Evolutionary conservation across 2,329 filamentous ascomycete species (phyloP).

Genomic region (Talaromyces sp.): DNA sequence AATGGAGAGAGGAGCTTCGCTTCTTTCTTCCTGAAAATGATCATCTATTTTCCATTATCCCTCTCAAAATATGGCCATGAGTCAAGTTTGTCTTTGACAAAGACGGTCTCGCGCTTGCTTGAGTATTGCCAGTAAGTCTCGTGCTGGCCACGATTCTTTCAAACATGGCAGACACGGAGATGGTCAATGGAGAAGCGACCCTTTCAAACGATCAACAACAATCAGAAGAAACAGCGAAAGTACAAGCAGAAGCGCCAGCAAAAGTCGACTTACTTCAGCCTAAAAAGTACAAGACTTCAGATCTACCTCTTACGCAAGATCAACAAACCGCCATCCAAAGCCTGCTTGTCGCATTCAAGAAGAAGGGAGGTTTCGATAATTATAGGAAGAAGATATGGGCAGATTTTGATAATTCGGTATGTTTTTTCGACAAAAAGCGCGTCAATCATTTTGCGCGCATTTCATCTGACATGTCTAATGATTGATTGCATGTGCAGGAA

Average conservation of each 20-base stretch:
- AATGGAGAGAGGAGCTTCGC: not conserved
- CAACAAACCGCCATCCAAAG: slow-evolving; percentile 61
- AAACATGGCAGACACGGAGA: slow-evolving; percentile 1
- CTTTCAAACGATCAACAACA: slow-evolving; percentile 24
- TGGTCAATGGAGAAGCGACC: not conserved
- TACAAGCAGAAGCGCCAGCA: slow-evolving; percentile 25
- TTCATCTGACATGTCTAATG: not conserved
- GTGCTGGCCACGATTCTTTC: slow-evolving; percentile 14
- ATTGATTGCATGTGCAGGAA: slow-evolving; percentile 38
- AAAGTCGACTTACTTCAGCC: slow-evolving; percentile 37
- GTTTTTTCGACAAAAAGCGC: slow-evolving; percentile 22
- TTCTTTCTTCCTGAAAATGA: not conserved
- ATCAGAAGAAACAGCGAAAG: slow-evolving; percentile 23
- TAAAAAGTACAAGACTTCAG: slow-evolving; percentile 59
- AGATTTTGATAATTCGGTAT: slow-evolving; percentile 56
- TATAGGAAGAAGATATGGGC: slow-evolving; percentile 62
- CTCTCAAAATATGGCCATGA: not conserved
- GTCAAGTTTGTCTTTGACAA: not conserved
- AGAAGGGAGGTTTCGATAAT: slow-evolving; percentile 64
- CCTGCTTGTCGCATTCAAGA: slow-evolving; percentile 63
- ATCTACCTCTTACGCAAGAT: slow-evolving; percentile 59
- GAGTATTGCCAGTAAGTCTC: not conserved
- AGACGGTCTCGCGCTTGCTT: not conserved
- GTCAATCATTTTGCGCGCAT: not conserved
- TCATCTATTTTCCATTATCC: not conserved